A percentile compares a stretch with the other conserved stretches of the same genome.
phyloP scores from a whole-genome alignment of 352 stramenopile species.

The Pythium volutum region DNA sequence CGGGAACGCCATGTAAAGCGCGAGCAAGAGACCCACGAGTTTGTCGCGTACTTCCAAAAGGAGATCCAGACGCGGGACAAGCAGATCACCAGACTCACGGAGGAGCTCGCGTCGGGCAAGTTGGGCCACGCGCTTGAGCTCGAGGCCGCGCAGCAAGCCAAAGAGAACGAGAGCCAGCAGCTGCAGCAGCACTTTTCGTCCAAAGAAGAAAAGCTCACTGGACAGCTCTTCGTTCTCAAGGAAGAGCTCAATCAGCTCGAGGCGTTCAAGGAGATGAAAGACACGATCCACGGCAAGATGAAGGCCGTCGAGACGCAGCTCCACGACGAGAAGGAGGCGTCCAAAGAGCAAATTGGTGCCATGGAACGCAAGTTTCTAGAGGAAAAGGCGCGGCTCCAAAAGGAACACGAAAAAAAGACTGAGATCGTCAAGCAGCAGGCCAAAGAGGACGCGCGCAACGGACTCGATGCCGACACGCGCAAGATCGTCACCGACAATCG shows the following conservation, averaged over 20 bases:
- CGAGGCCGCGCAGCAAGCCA: conserved; percentile 41
- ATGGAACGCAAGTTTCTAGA: conserved; percentile 88
- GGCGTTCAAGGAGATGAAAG: conserved; percentile 67
- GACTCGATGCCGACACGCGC: conserved; percentile 87
- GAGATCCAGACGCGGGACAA: conserved; percentile 87
- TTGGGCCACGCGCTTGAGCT: conserved; percentile 63
- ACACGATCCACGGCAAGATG: conserved; percentile 51
- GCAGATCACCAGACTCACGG: conserved; percentile 71
- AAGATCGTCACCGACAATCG: conserved; percentile 93
- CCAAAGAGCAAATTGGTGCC: conserved; percentile 50
- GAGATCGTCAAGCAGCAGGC: conserved; percentile 86
- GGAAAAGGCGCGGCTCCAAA: conserved; percentile 79
- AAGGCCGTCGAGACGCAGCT: conserved; percentile 65
- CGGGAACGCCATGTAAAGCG: conserved; percentile 78
- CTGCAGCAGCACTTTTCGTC: conserved; percentile 38
- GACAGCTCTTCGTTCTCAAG: conserved; percentile 57
- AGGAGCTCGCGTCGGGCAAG: conserved; percentile 70
- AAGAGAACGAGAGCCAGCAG: conserved; percentile 44
- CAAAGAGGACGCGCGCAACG: conserved; percentile 87
- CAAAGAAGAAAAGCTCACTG: conserved; percentile 52
- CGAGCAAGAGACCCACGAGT: conserved; percentile 93
- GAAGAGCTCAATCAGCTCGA: conserved; percentile 70
- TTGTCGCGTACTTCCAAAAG: conserved; percentile 93
- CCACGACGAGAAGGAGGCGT: conserved; percentile 45
- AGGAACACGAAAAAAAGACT: conserved; percentile 85